A percentile compares a stretch with the other conserved stretches of the same genome.
Evolutionary conservation across 2,329 filamentous ascomycete genomes (phyloP).

Genomic region (Colletotrichum filicis): DNA sequence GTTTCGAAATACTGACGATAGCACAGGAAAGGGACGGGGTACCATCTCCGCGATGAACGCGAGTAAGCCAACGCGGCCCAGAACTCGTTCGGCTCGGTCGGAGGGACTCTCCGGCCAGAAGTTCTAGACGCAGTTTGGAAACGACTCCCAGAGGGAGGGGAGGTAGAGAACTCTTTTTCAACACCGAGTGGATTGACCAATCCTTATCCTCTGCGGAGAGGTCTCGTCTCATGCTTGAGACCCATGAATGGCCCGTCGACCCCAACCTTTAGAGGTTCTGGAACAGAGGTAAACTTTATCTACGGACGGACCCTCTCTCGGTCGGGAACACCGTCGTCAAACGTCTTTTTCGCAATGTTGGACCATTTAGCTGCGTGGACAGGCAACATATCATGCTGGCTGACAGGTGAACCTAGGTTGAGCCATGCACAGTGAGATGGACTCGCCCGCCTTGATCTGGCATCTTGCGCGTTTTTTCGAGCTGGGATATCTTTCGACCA

Average conservation of each 20-base stretch:
- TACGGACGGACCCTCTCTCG: neutral
- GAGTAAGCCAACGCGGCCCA: neutral
- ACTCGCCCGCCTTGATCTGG: neutral
- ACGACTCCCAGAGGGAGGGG: neutral
- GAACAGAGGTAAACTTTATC: slow-evolving; percentile 21
- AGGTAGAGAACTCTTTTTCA: neutral
- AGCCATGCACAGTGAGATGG: neutral
- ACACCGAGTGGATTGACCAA: neutral
- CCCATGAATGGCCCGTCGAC: slow-evolving; percentile 17
- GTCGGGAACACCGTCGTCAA: neutral
- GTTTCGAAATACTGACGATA: slow-evolving; percentile 8
- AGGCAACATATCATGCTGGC: neutral
- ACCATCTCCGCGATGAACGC: neutral
- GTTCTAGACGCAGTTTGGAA: neutral
- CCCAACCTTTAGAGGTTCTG: slow-evolving; percentile 24
- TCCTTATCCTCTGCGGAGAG: neutral
- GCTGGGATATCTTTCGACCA: neutral
- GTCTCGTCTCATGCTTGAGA: slow-evolving; percentile 21
- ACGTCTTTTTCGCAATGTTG: neutral
- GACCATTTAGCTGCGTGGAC: neutral
- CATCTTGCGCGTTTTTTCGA: neutral
- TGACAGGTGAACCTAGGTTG: neutral
- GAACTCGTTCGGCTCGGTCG: neutral
- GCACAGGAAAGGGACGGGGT: neutral
- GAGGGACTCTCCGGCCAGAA: neutral